Evolutionary conservation across 73 alveolate genomes (phyloP), one percentile per base, ranked within the genome.

Genomic region (Uronychia binucleata): DNA sequence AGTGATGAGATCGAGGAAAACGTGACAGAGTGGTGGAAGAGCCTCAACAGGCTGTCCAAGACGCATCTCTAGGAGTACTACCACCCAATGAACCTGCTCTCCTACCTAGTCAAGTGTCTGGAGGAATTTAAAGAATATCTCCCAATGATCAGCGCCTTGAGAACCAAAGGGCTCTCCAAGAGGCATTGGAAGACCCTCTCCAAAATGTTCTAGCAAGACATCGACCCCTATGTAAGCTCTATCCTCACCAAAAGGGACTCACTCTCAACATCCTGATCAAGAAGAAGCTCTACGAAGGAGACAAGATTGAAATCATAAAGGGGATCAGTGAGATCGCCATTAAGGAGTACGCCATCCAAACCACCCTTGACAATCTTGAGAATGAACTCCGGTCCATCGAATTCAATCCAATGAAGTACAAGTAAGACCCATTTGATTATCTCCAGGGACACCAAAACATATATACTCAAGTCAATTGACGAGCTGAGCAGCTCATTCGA

Each of bases 141-240:
- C 90, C 95, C 95, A 1, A 90, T 90, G 92, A 85, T 90, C 0
- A 77, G 89, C 28, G 79, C 92, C 0, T 46, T 90, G 59, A 90
- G 95, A 57, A 78, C 95, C 0, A 90, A 90, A 75, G 95, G 95
- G 57, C 79, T 90, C 0, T 85, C 79, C 27, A 86, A 85, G 82
- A 78, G 95, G 33, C 95, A 90, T 57, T 90, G 92, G 92, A 46
- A 74, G 31, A 79, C 35, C 79, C 75, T 90, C 35, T 33, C 89
- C 31, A 80, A 75, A 58, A 58, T 59, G 79, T 86, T 90, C 30
- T 84, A 86, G 25, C 30, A 82, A 13, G 87, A 90, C 1, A 31
- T 90, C 27, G 95, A 90, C 34, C 92, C 95, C 28, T 35, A 76
- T 25, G 28, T 46, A 46, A 46, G 67, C 19, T 46, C 19, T 46